Percentiles rank a stretch among this genome's conserved stretches.
Evolutionary conservation across 106 monocot species (phyloP).

Genomic region (Triglochin maritima): DNA sequence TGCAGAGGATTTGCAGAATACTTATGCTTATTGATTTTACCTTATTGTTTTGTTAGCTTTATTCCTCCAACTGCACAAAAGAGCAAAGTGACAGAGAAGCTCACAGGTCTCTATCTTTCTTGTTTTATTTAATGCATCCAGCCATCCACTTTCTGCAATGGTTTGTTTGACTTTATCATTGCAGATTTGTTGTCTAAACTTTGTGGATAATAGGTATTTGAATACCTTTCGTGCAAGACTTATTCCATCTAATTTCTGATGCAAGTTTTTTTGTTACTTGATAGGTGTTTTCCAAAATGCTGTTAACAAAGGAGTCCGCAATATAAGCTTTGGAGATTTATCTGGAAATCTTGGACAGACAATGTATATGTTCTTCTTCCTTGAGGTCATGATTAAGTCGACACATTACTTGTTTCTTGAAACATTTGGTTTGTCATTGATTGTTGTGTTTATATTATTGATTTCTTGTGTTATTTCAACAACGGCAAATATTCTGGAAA

Average conservation of each 20-base stretch:
- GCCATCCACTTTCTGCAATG: too few species aligned
- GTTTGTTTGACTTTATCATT: too few species aligned
- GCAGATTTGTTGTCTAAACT: too few species aligned
- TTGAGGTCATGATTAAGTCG: constrained; percentile 2
- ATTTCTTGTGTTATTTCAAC: too few species aligned
- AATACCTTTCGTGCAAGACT: background rate
- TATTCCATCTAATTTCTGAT: constrained; percentile 3
- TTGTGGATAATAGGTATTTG: too few species aligned
- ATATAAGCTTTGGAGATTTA: constrained; percentile 92
- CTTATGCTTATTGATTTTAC: background rate
- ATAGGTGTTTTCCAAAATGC: constrained; percentile 90
- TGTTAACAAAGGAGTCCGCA: constrained; percentile 84
- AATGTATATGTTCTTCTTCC: constrained; percentile 43
- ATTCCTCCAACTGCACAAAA: constrained; percentile 90
- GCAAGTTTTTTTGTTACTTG: constrained; percentile 3
- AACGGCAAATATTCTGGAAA: too few species aligned
- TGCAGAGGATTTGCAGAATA: background rate
- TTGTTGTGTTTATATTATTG: too few species aligned
- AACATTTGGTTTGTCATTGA: background rate
- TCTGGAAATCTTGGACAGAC: constrained; percentile 94
- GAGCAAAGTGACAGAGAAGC: constrained; percentile 78
- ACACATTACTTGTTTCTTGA: too few species aligned
- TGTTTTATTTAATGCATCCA: background rate
- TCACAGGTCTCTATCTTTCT: constrained; percentile 57
- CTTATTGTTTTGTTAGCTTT: constrained; percentile 28